Evolutionary conservation across 495 filamentous ascomycete species (phyloP), one percentile per base, ranked within the genome.

Genomic region (Penicillium lagena): DNA sequence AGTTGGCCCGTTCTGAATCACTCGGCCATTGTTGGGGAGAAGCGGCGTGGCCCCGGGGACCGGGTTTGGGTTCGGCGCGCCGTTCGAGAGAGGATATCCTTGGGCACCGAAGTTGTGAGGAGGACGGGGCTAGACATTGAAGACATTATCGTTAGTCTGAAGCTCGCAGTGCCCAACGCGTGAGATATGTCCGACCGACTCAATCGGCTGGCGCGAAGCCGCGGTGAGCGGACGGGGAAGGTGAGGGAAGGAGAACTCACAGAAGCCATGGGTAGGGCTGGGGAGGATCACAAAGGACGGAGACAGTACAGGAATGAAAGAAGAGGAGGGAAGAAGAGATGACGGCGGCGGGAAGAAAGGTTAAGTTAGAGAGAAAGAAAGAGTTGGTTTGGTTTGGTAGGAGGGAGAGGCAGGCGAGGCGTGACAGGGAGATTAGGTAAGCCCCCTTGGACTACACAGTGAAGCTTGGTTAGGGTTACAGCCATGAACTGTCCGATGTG

Each of bases 1-100:
- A 44, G 81, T 84, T 36, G 84, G 83, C 28, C 87, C 90, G 38
- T 80, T 85, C 67, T 97, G 89, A 55, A 96, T 81, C 37, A 99
- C 67, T 50, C 80, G 72, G 47, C 79, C 81, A 64, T 81, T 83
- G 66, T 81, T 86, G 39, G 75, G 82, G 46, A 78, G 77, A 43
- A 79, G 73, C 52, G 76, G 73, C 41, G 67, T 67, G 43, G 71
- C 68, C 47, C 72, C 72, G 49, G 76, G 72, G 9, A 75, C 68
- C 48, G 75, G 72, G 47, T 68, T 69, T 40, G 66, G 58, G 12
- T 60, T 42, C 29, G 63, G 41, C 43, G 71, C 65, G 56, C 73
- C 65, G 51, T 74, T 78, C 28, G 70, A 63, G 35, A 76, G 70
- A 47, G 67, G 52, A 62, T 77, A 74, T 58, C 68, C 71, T 69